Percentiles rank a stretch among this genome's conserved stretches.
Conservation (phyloP, 345 rosid genomes). For the Hypericum perforatum region DNA sequence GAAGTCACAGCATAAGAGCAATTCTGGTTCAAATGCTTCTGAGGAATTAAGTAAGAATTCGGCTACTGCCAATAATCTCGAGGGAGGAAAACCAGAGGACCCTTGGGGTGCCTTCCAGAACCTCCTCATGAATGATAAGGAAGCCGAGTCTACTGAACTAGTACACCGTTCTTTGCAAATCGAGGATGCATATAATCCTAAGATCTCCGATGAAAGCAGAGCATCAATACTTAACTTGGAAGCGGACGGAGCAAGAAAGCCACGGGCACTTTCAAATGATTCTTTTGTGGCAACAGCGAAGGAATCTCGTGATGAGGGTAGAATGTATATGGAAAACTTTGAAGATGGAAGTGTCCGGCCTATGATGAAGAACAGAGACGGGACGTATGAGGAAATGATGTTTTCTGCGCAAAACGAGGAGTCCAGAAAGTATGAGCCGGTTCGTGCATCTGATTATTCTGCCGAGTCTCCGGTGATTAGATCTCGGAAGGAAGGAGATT, state of each 20-base stretch:
- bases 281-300: slow-evolving; percentile 39
- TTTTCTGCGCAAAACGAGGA: slow-evolving; percentile 31
- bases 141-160: slow-evolving; percentile 25
- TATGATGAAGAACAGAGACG: slow-evolving; percentile 29
- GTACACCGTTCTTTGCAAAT: slow-evolving; percentile 21
- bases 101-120: slow-evolving; percentile 84
- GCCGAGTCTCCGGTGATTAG: slow-evolving; percentile 36
- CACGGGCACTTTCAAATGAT: slow-evolving; percentile 37
- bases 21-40: slow-evolving; percentile 19
- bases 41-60: slow-evolving; percentile 19
- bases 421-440: slow-evolving; percentile 21
- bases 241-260: slow-evolving; percentile 37
- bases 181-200: slow-evolving; percentile 27
- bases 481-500: slow-evolving; percentile 57
- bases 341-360: slow-evolving; percentile 33
- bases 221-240: slow-evolving; percentile 25
- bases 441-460: slow-evolving; percentile 30
- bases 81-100: slow-evolving; percentile 37
- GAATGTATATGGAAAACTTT: slow-evolving; percentile 28
- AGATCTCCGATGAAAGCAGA: slow-evolving; percentile 25
- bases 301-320: slow-evolving; percentile 28
- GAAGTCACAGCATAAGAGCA: slow-evolving; percentile 25
- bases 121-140: slow-evolving; percentile 61
- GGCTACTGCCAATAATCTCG: slow-evolving; percentile 16
- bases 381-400: slow-evolving; percentile 42